These are phyloP conservation scores for Claviceps capensis DNA, from an alignment of 2,329 filamentous ascomycete species.

Conservation along the genomic window DNA sequence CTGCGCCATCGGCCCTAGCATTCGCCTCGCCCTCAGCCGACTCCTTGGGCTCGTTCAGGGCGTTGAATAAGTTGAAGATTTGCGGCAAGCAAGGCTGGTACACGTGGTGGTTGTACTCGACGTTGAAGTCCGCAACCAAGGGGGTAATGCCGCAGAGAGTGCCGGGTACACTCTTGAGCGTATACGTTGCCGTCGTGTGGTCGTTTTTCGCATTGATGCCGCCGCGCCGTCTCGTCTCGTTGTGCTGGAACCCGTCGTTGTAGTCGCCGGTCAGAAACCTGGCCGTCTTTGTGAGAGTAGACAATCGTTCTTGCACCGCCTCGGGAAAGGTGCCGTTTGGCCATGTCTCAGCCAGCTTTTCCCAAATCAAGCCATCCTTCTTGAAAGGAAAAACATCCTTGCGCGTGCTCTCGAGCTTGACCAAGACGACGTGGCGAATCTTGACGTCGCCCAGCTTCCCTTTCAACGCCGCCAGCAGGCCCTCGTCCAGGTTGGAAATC, in stretches of 20 bases:
- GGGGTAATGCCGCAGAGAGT: constrained; percentile 28
- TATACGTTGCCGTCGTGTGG: constrained; percentile 28
- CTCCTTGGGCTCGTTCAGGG: constrained; percentile 8
- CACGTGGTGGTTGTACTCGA: constrained; percentile 26
- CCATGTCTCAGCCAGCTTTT: constrained; percentile 20
- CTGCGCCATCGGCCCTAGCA: neutral
- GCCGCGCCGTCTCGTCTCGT: constrained; percentile 17
- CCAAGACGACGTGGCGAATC: constrained; percentile 27
- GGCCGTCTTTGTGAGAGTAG: constrained; percentile 17
- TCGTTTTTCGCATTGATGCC: constrained; percentile 26
- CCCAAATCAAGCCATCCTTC: constrained; percentile 23
- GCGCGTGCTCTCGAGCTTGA: constrained; percentile 30
- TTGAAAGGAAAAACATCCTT: constrained; percentile 31
- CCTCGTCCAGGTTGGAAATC: constrained; percentile 25
- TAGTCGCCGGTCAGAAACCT: constrained; percentile 22
- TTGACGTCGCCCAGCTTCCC: constrained; percentile 16
- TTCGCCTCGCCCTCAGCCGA: neutral
- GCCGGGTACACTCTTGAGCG: constrained; percentile 27
- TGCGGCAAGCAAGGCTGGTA: constrained; percentile 32
- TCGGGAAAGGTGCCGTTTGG: constrained; percentile 19
- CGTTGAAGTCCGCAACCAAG: constrained; percentile 28
- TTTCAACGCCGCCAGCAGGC: constrained; percentile 15
- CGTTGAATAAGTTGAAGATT: constrained; percentile 19
- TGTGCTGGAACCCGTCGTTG: constrained; percentile 18
- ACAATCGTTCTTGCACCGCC: constrained; percentile 14